A percentile compares a stretch with the other conserved stretches of the same genome.
Conservation (phyloP, 2,329 filamentous ascomycete genomes). For the Fusarium buharicum region DNA sequence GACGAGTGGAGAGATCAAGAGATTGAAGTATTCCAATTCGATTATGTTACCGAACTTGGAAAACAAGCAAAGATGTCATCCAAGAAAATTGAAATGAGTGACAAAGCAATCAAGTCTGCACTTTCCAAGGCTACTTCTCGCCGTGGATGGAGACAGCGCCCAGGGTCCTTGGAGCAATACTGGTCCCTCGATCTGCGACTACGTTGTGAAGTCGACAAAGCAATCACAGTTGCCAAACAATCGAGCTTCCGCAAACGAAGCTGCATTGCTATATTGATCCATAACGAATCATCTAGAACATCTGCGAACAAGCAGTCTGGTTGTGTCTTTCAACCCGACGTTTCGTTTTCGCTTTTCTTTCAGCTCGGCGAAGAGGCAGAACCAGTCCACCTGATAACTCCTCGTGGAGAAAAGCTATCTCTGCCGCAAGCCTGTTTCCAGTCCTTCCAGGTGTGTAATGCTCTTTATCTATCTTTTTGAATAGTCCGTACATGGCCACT, state of each 20-base stretch:
- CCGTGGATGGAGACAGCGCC: background rate
- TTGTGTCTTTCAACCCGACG: background rate
- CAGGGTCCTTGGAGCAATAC: background rate
- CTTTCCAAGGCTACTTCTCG: background rate
- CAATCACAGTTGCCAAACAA: background rate
- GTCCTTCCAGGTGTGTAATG: background rate
- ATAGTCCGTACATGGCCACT: background rate
- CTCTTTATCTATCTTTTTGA: background rate
- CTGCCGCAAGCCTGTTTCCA: background rate
- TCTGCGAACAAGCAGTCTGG: too few species aligned
- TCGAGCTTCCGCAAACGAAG: background rate
- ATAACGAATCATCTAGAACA: background rate
- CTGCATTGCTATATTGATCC: background rate
- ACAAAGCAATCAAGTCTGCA: background rate
- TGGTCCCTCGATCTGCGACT: background rate
- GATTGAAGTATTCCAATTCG: background rate
- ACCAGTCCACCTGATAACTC: background rate
- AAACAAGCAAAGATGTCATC: background rate
- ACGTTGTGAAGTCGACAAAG: background rate
- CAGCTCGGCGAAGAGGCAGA: background rate
- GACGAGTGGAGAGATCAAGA: background rate
- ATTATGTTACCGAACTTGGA: background rate
- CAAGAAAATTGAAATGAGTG: background rate
- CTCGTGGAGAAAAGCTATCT: background rate
- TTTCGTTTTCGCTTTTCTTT: background rate